Evolutionary conservation across 805 yeast species (phyloP), one percentile per base, ranked within the genome.

Genomic region (Torulaspora franciscae): DNA sequence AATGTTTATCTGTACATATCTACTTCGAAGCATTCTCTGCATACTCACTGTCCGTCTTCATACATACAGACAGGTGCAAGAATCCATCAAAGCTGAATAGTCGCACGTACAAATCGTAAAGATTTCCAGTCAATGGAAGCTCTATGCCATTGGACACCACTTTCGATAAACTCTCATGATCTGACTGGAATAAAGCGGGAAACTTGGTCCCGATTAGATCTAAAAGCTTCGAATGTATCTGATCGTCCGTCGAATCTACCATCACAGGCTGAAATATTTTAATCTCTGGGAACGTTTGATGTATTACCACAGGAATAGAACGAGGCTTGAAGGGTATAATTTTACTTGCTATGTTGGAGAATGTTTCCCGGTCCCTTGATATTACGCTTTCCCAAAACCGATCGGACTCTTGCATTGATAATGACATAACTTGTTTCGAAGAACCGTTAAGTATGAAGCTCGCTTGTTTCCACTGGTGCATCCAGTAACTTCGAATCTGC

Each of bases 401-500:
- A 19, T 69, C 64, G 0, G 91, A 75, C 41, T 83, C 81, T 1
- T 70, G 71, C 48, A 78, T 80, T 5, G 93, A 77, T 43, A 91
- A 66, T 22, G 73, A 72, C 95, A 91, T 84, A n/a, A 91, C 77
- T 2, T 80, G 74, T 49, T 84, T 87, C 5, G 95, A 74, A n/a
- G 79, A 75, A 0, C 95, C 95, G 51, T 82, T 79, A 29, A 85
- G 62, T 0, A 88, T 77, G 56, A 74, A 87, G 56, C 88, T 80
- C 4, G 88, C 76, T 58, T 91, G 97, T 57, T 93, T 91, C 59
- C 88, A 66, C 47, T 80, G 88, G 59, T 91, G 89, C 48, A 81
- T 67, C 82, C 93, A 81, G 40, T 77, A 73, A 40, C 73, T 75
- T 37, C 50, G 48, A 3, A 62, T 46, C 38, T 61, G 62, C 2